Base-by-base conservation (phyloP, 768 basidiomycete species). In the Phylloporus sp. region DNA sequence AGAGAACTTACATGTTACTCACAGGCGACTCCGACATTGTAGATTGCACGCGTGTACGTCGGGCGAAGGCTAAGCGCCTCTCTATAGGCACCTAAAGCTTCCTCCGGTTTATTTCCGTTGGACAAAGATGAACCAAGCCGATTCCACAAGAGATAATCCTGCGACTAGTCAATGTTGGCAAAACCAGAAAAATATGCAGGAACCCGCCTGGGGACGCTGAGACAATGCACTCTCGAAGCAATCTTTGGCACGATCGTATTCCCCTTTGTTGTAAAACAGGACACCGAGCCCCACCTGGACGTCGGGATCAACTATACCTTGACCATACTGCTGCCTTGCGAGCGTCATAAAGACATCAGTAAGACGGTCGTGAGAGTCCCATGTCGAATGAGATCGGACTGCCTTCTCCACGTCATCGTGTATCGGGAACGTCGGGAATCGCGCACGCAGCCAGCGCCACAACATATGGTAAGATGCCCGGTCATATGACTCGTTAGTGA, bases 11-110 rank as follows among this genome's bases (percentile, higher is more conserved):
- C 42, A 8, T 35, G 23, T n/a, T 4, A 79, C 90, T 57, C 60
- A 93, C 93, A 99, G 18, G 94, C 93, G 22, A 99, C 96, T 35
- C 94, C 96, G 28, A 99, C 90, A 59, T 99, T 99, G 63, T 95
- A 97, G 20, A 97, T 90, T 9, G 94, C 96, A 10, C 96, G 83
- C 1, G 96, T 98, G 64, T 96, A 99, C 0, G 92, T 94, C 22
- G 96, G 96, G 31, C 92, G 80, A 38, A 97, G 70, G 58, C 82
- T 84, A 21, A 99, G 75, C 0, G 96, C 96, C 63, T 93, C 83
- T 49, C 88, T 77, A 64, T 99, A 96, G 13, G 86, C 88, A 14
- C 86, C 86, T 9, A 92, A 69, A 4, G 95, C 94, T 64, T 94
- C 91, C 65, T 98, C 96, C 0, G 96, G 92, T 52, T 89, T 86